Base-by-base conservation (phyloP, 2,329 filamentous ascomycete genomes). In the Fusarium phyllophilum region DNA sequence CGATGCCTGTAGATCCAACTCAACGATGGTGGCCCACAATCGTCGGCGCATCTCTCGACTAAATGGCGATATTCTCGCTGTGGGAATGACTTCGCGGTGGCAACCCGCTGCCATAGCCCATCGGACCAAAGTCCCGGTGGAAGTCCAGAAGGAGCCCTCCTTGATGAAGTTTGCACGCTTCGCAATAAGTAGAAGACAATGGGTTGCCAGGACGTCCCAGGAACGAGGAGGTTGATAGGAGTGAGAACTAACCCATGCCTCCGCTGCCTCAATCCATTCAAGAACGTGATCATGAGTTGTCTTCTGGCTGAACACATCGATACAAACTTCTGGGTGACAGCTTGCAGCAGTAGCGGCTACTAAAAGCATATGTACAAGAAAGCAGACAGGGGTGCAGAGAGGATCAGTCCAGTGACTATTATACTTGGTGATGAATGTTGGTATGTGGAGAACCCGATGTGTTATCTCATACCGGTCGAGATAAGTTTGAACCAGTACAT, bases 201-300 rank as follows among this genome's bases (percentile, higher is more conserved):
- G 52, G 4, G 2, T 56, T 12, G 2, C 26, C 1, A 56, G 7
- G 9, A 18, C 8, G 1, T 56, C 52, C 52, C 36, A 42, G 22
- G 52, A 56, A 11, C 26, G 36, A 24, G 36, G 26, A 8, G 52
- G 22, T 5, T 31, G 36, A 6, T n/a, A n/a, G 5, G 10, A 12
- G 7, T 15, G 34, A 3, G 24, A 39, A 13, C 2, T 29, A 0
- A 31, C 14, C 52, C 52, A 55, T 20, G 20, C 36, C 20, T 42
- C 36, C 2, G 36, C 1, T 3, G 15, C 26, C 0, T 42, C 52
- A 3, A 42, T 3, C 52, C 52, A 56, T 6, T 2, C 0, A 2
- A 42, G 5, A 42, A 15, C 17, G 9, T 56, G 36, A n/a, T 56
- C 52, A 18, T 24, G 22, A 20, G 17, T 31, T 13, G 15, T 24